Base-by-base conservation (phyloP, 1,284 basidiomycete genomes). In the Moesziomyces aphidis region DNA sequence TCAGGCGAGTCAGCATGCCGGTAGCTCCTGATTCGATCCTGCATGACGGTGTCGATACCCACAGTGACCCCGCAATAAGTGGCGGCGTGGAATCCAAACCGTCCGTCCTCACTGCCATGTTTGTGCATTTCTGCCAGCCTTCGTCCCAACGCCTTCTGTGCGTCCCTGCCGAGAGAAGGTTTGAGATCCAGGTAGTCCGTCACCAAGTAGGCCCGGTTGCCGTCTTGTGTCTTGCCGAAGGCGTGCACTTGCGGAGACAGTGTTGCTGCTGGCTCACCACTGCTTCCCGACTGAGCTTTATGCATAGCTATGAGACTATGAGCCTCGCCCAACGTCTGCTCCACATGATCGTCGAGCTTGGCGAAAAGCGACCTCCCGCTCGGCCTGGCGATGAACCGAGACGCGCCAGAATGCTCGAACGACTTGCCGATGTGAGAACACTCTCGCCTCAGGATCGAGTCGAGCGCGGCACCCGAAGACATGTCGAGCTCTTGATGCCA, bases 61-160 rank as follows among this genome's bases (percentile, higher is more conserved):
- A 73, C 70, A 1, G 65, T 73, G 10, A 61, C 65, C 19, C 70
- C 65, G 48, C 70, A 73, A 42, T 61, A 66, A 26, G 70, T 73
- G 1, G 64, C 64, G 7, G 64, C 65, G 10, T 51, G 43, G 24
- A 73, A 73, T 0, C 70, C 70, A 13, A 73, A 73, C 17, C 48
- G 48, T 9, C 61, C 70, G 9, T 68, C 60, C 22, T 61, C 26
- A 23, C 50, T 48, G 4, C 70, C 65, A 19, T 31, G 28, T 43
- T 64, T 64, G 45, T 73, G 70, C 70, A 73, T 73, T 39, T 61
- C 51, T 22, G 64, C 64, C 4, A 73, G 48, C 17, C 61, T 56
- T 9, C 46, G 44, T 1, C 70, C 70, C 2, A 73, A 57, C 50
- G 54, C 31, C 50, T 50, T 58, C 45, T 68, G 61, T 0, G 61